These are phyloP conservation scores for Mucor irregularis DNA, from an alignment of 371 early-diverging fungal species.

Conservation along the genomic window DNA sequence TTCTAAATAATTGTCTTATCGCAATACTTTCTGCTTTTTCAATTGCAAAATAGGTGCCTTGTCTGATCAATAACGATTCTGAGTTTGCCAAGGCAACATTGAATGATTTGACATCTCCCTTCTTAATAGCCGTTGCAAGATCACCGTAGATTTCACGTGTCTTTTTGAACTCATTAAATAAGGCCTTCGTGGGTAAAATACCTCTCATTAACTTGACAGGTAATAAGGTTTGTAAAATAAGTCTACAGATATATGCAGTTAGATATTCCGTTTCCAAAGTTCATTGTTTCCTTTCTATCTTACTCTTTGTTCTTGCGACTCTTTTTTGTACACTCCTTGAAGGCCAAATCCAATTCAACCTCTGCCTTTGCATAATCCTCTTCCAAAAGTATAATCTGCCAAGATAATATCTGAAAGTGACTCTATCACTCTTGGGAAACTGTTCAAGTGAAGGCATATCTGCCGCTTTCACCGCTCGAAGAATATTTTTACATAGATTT, in stretches of 20 bases:
- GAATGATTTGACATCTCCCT: constrained; percentile 73
- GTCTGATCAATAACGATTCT: constrained; percentile 58
- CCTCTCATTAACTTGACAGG: constrained; percentile 73
- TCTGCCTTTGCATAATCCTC: constrained; percentile 80
- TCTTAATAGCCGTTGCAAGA: constrained; percentile 61
- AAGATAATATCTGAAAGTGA: constrained; percentile 81
- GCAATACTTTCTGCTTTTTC: constrained; percentile 74
- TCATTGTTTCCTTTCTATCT: too few species aligned
- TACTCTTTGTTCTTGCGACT: constrained; percentile 60
- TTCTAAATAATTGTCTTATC: constrained; percentile 75
- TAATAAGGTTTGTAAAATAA: constrained; percentile 75
- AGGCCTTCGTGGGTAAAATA: constrained; percentile 56
- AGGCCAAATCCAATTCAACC: constrained; percentile 66
- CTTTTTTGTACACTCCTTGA: constrained; percentile 61
- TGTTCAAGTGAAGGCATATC: constrained; percentile 74
- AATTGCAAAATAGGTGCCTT: constrained; percentile 78
- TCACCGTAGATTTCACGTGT: constrained; percentile 56
- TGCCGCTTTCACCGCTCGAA: constrained; percentile 71
- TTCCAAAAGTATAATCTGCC: constrained; percentile 83
- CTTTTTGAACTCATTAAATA: constrained; percentile 62
- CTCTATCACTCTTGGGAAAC: constrained; percentile 85
- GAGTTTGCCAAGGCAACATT: constrained; percentile 55
- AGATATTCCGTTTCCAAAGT: not conserved
- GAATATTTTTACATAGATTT: constrained; percentile 81
- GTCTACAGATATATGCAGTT: too few species aligned